A percentile compares a stretch with the other conserved stretches of the same genome.
Evolutionary conservation across 1,139 yeast species (phyloP).

Genomic region (Wickerhamomyces sp.): DNA sequence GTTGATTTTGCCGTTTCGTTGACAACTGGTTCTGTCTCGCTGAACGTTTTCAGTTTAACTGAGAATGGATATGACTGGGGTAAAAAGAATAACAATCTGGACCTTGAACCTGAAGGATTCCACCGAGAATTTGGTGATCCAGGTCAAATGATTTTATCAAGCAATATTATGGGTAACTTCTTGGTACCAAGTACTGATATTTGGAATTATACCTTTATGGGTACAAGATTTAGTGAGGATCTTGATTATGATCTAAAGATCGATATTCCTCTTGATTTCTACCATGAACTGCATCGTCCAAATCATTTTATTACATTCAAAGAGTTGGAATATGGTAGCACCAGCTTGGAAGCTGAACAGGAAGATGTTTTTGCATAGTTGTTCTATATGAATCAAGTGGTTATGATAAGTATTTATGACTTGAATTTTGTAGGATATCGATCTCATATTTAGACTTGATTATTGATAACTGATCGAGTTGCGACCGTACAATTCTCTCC

Average conservation of each 20-base stretch:
- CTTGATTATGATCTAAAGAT: constrained; percentile 60
- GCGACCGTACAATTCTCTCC: neutral
- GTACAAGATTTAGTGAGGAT: constrained; percentile 72
- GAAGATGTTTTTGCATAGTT: constrained; percentile 64
- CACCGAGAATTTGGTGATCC: constrained; percentile 53
- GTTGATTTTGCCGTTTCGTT: constrained; percentile 66
- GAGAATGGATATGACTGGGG: constrained; percentile 83
- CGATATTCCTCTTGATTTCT: constrained; percentile 78
- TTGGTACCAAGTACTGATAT: constrained; percentile 79
- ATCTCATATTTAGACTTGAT: constrained; percentile 8
- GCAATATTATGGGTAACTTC: constrained; percentile 74
- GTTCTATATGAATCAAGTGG: neutral
- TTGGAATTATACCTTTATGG: constrained; percentile 92
- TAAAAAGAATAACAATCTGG: constrained; percentile 47
- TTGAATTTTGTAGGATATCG: no score
- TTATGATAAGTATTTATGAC: no score
- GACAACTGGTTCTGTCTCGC: constrained; percentile 80
- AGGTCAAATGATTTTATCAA: constrained; percentile 73
- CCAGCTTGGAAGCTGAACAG: constrained; percentile 63
- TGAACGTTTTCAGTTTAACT: constrained; percentile 60
- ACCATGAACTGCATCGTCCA: constrained; percentile 84
- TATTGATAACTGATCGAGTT: constrained; percentile 5
- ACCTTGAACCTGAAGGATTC: constrained; percentile 62
- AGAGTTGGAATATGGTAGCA: constrained; percentile 52
- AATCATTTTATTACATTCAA: constrained; percentile 76